phyloP scores from a whole-genome alignment of 2,329 filamentous ascomycete species.

The Paraconiothyrium brasiliense region DNA sequence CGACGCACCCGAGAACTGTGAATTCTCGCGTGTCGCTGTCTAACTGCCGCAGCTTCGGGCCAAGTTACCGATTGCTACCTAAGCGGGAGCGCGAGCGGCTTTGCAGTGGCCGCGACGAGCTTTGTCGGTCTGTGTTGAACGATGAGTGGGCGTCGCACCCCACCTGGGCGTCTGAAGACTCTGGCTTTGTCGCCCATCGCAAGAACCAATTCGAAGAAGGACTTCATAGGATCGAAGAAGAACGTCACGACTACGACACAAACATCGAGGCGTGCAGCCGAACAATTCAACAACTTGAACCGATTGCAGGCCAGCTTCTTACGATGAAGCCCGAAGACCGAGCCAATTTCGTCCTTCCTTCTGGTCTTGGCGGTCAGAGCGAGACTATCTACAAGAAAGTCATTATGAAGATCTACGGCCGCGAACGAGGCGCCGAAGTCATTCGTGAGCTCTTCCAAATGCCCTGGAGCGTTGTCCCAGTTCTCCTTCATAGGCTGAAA shows the following conservation, averaged over 20 bases:
- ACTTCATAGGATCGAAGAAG: slow-evolving; percentile 95
- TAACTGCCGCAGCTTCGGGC: slow-evolving; percentile 94
- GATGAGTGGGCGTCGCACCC: slow-evolving; percentile 99
- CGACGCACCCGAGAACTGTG: slow-evolving; percentile 69
- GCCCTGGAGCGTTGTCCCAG: slow-evolving; percentile 86
- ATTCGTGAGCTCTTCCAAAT: slow-evolving; percentile 85
- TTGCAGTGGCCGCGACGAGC: slow-evolving; percentile 92
- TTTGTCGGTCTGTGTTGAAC: slow-evolving; percentile 92
- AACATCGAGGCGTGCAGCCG: slow-evolving; percentile 96
- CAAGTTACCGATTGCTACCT: slow-evolving; percentile 91
- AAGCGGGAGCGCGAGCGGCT: slow-evolving; percentile 89
- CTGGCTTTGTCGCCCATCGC: slow-evolving; percentile 94
- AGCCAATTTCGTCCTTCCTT: slow-evolving; percentile 78
- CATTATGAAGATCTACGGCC: slow-evolving; percentile 95
- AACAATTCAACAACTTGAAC: slow-evolving; percentile 94
- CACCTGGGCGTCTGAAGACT: slow-evolving; percentile 98
- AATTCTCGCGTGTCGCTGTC: slow-evolving; percentile 87
- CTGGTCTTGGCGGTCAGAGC: slow-evolving; percentile 88
- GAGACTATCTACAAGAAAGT: slow-evolving; percentile 97
- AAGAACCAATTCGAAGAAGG: slow-evolving; percentile 97
- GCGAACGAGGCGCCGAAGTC: slow-evolving; percentile 82
- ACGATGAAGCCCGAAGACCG: slow-evolving; percentile 78
- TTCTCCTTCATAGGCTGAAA: slow-evolving; percentile 88
- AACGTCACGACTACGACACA: slow-evolving; percentile 98
- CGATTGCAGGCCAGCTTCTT: slow-evolving; percentile 89